phyloP scores from a whole-genome alignment of 2,329 filamentous ascomycete species.

The Fusarium keratoplasticum region DNA sequence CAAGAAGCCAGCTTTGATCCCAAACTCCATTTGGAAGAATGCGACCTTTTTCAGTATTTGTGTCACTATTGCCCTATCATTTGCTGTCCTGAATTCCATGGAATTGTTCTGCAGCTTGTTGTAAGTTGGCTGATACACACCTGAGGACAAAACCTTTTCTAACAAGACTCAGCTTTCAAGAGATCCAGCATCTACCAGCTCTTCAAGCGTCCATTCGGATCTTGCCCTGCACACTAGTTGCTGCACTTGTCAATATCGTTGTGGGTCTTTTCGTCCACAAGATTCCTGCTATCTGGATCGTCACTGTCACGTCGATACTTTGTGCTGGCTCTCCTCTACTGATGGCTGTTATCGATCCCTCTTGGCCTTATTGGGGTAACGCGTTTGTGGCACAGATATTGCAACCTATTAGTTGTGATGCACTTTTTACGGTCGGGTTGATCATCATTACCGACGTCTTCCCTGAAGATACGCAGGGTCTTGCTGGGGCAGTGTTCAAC shows the following conservation, averaged over 20 bases:
- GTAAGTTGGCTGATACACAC: slow-evolving; percentile 47
- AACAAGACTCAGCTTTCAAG: neutral
- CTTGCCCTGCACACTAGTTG: slow-evolving; percentile 58
- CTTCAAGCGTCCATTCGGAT: slow-evolving; percentile 56
- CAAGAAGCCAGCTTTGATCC: slow-evolving; percentile 52
- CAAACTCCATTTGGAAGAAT: slow-evolving; percentile 70
- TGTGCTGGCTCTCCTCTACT: slow-evolving; percentile 61
- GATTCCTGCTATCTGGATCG: slow-evolving; percentile 51
- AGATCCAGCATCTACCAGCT: slow-evolving; percentile 58
- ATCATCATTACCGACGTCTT: neutral
- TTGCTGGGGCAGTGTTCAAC: neutral
- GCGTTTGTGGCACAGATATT: slow-evolving; percentile 58
- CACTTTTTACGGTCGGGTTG: neutral
- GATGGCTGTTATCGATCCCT: slow-evolving; percentile 64
- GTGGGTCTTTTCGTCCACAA: slow-evolving; percentile 57
- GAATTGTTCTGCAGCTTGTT: slow-evolving; percentile 61
- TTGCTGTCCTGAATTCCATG: slow-evolving; percentile 56
- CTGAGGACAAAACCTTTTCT: neutral
- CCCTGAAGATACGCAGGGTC: neutral
- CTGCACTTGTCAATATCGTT: slow-evolving; percentile 54
- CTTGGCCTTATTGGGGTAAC: slow-evolving; percentile 61
- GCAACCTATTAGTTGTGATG: slow-evolving; percentile 35
- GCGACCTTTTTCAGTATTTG: slow-evolving; percentile 60
- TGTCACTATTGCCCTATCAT: slow-evolving; percentile 57
- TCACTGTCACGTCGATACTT: slow-evolving; percentile 54